Percentiles rank a stretch among this genome's conserved stretches.
Evolutionary conservation across 2,329 filamentous ascomycete genomes (phyloP).

Genomic region (Pseudogymnoascus sp.): DNA sequence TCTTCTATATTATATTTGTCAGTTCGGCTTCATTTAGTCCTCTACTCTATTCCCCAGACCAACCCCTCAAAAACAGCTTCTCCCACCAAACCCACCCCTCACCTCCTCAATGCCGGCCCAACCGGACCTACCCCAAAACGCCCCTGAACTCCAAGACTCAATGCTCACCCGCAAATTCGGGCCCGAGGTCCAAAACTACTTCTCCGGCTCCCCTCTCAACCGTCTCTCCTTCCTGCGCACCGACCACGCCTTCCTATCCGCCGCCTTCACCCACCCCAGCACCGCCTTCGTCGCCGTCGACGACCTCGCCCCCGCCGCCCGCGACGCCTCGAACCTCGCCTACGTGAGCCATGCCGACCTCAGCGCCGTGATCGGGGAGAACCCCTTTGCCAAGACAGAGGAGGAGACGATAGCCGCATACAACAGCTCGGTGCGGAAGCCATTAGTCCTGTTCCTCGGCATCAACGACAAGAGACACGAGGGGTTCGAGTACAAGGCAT

Average conservation of each 20-base stretch:
- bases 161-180: constrained; percentile 74
- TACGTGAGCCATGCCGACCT: constrained; percentile 65
- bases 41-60: background rate
- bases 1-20: background rate
- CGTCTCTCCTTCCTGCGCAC: constrained; percentile 69
- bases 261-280: constrained; percentile 57
- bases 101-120: constrained; percentile 23
- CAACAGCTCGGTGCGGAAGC: constrained; percentile 54
- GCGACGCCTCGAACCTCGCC: constrained; percentile 53
- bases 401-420: constrained; percentile 64
- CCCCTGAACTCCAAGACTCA: constrained; percentile 27
- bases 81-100: background rate
- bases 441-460: constrained; percentile 77
- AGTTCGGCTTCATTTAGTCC: background rate
- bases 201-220: constrained; percentile 70
- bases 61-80: background rate
- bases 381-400: constrained; percentile 65
- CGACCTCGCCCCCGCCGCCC: constrained; percentile 65
- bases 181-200: constrained; percentile 76
- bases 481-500: constrained; percentile 52
- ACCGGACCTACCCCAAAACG: constrained; percentile 27
- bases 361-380: constrained; percentile 57
- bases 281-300: constrained; percentile 73
- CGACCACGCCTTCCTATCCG: constrained; percentile 61
- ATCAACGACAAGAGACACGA: constrained; percentile 56